Evolutionary conservation across 164 flowering plant species (phyloP), one percentile per base, ranked within the genome.

Genomic region (Malania oleifera): DNA sequence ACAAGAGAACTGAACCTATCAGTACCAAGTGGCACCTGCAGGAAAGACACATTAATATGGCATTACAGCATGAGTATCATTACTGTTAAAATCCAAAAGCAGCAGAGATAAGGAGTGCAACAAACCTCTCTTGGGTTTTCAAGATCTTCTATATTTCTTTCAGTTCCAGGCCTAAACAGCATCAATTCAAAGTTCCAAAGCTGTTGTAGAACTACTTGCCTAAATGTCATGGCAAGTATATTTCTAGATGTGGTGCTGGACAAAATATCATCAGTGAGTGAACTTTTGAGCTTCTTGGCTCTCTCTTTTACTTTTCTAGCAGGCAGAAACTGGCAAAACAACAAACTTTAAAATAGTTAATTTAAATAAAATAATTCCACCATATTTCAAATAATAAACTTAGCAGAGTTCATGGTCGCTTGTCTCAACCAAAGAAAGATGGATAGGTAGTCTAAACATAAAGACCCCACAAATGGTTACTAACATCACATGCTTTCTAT

Each of bases 171-270:
- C 29, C 43, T 48, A 58, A 85, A 83, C 52, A 82, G 22, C 45
- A 62, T 71, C 60, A 93, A 64, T 66, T 93, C 91, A 65, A 88
- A 84, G 59, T 73, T 82, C 93, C 88, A 83, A 34, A 86, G 71
- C 49, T 71, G 78, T 37, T 75, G 80, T 72, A 90, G 29, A 38
- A 85, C 83, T 14, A 90, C 99, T 79, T 88, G 96, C 62, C 97
- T 80, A 72, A 90, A 93, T 26, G 99, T 90, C 91, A 88, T 83
- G 27, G 95, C 83, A 51, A 93, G 86, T 75, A 93, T 86, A 58
- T 84, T 82, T 60, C 29, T 68, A 24, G 92, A 73, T 7, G 70
- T 40, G 12, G 73, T 54, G 53, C 79, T 59, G 2, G 76, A 63
- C 27, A 83, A 35, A 24, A 87, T 64, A 54, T 85, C 96, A 57